phyloP scores from a whole-genome alignment of 148 eudicot genomes.

The Beta vulgaris region DNA sequence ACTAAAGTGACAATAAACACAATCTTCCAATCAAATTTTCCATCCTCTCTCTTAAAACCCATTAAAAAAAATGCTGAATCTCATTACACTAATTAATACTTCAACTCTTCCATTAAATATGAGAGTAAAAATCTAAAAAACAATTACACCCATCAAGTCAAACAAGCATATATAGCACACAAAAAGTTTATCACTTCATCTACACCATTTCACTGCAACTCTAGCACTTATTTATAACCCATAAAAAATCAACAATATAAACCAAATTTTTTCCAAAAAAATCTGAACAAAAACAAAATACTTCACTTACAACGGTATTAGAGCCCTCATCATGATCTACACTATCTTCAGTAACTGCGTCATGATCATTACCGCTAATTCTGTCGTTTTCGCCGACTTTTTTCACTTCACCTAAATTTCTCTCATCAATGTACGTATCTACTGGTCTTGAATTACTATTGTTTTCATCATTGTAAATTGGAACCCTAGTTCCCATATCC shows the following conservation, averaged over 20 bases:
- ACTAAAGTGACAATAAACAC: background rate
- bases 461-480: conserved; percentile 33
- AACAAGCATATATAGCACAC: background rate
- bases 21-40: background rate
- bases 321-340: conserved; percentile 57
- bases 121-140: no score
- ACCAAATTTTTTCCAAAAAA: background rate
- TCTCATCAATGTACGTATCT: conserved; percentile 48
- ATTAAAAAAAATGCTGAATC: background rate
- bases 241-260: background rate
- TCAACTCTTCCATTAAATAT: background rate
- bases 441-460: conserved; percentile 42
- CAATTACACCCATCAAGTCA: no score
- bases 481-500: conserved; percentile 54
- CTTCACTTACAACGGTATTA: conserved; percentile 60
- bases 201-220: no score
- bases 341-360: conserved; percentile 45
- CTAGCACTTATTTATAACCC: no score
- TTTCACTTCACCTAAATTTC: conserved; percentile 35
- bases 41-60: background rate
- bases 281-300: no score
- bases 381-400: conserved; percentile 39
- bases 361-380: conserved; percentile 39
- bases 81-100: no score
- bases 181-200: background rate